Base-by-base conservation (phyloP, 1,284 basidiomycete genomes). In the Ganoderma leucocontextum region DNA sequence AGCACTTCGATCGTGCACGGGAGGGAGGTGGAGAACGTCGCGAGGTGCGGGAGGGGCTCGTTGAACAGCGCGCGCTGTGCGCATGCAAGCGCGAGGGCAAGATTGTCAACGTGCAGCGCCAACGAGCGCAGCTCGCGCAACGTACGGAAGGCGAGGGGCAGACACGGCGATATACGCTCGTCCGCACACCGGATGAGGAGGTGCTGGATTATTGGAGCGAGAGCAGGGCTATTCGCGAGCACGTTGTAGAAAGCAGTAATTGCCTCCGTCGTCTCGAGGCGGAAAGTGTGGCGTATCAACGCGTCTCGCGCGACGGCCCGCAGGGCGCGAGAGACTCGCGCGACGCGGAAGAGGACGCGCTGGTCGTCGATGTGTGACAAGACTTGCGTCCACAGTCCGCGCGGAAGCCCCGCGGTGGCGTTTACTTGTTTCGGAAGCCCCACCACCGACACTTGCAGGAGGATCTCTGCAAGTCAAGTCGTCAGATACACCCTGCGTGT, bases 11-110 rank as follows among this genome's bases (percentile, higher is more conserved):
- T 25, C 13, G 55, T 53, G 39, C 64, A 65, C 1, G 59, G 33
- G 22, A 65, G 44, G 13, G 58, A 60, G 17, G 64, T 65, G 15
- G n/a, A n/a, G 49, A 65, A 65, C n/a, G 59, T 25, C 15, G 39
- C 22, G 29, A 65, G 64, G 39, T 25, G 47, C 17, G 47, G 59
- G 38, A 65, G 47, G 0, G 35, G 64, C 59, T 29, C 64, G 36
- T 53, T 35, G 22, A 63, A 38, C 3, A 63, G 62, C 10, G 49
- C 62, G 19, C 25, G 49, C 12, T 38, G 58, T 7, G 49, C 47
- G 22, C 47, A 61, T 10, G 49, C 35, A 3, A 36, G 22, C 47
- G 49, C 62, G 35, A 63, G 49, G 13, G 38, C 52, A 15, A 52
- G 36, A 25, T 57, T 19, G 22, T 15, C 12, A 38, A 63, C 52